These are phyloP conservation scores for Schizothecium vesticola DNA, from an alignment of 495 filamentous ascomycete genomes.

Conservation along the genomic window DNA sequence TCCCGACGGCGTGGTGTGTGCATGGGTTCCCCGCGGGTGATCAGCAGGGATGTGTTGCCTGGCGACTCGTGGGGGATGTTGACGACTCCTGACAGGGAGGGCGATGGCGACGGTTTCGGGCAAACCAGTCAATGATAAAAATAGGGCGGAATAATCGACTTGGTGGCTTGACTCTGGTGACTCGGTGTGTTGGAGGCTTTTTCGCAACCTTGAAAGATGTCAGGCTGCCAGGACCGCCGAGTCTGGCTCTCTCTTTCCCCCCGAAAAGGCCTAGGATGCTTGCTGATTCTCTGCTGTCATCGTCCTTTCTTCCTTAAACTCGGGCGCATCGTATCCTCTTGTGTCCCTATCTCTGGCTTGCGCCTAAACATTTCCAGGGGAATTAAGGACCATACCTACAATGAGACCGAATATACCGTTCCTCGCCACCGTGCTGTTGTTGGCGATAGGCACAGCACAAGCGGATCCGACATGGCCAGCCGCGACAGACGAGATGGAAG, in stretches of 20 bases:
- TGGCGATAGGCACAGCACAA: slow-evolving; percentile 23
- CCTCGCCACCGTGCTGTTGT: slow-evolving; percentile 29
- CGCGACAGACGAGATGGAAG: slow-evolving; percentile 55
- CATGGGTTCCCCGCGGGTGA: not conserved
- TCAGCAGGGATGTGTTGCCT: not conserved
- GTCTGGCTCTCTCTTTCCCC: not conserved
- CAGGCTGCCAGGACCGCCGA: not conserved
- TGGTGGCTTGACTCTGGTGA: not conserved
- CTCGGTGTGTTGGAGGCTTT: not conserved
- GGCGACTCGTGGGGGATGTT: not conserved
- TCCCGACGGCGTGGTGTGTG: not conserved
- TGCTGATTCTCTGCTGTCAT: not conserved
- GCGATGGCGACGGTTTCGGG: not conserved
- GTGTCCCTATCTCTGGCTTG: no score
- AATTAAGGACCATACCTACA: slow-evolving; percentile 5
- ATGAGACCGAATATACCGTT: slow-evolving; percentile 23
- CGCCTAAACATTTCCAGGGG: no score
- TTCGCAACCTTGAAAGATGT: not conserved
- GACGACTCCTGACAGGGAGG: not conserved
- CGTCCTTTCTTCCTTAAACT: not conserved
- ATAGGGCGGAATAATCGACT: not conserved
- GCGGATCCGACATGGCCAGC: slow-evolving; percentile 57
- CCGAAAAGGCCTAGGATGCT: not conserved
- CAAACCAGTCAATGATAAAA: not conserved
- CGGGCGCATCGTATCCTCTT: not conserved